phyloP scores from a whole-genome alignment of 768 basidiomycete genomes.

The Auriculariales sp. region DNA sequence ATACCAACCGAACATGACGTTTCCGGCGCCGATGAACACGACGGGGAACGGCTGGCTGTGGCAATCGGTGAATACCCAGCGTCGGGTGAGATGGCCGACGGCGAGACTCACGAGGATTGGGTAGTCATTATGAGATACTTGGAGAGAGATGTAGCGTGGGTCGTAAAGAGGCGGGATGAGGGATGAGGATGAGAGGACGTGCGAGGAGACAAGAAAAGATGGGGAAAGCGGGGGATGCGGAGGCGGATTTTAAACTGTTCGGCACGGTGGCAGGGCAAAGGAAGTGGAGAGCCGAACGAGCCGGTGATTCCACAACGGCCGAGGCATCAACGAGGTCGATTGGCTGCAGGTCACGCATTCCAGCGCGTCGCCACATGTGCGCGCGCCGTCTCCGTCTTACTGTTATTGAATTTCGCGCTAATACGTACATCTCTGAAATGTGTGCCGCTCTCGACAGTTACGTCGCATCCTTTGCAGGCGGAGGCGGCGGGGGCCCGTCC shows the following conservation, averaged over 20 bases:
- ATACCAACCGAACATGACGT: slow-evolving; percentile 86
- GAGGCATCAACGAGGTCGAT: too few relatives aligned
- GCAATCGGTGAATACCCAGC: slow-evolving; percentile 6
- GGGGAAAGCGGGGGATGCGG: background rate
- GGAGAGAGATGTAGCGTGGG: slow-evolving; percentile 6
- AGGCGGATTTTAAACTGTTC: background rate
- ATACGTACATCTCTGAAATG: slow-evolving; percentile 1
- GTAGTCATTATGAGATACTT: background rate
- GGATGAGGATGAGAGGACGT: slow-evolving; percentile 2
- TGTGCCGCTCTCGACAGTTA: slow-evolving; percentile 1
- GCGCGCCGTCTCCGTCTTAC: background rate
- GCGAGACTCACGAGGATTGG: background rate
- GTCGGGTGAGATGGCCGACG: background rate
- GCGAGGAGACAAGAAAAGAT: slow-evolving; percentile 1
- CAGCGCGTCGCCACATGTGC: background rate
- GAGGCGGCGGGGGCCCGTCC: slow-evolving; percentile 5
- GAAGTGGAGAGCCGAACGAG: too few relatives aligned
- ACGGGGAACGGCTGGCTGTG: slow-evolving; percentile 73
- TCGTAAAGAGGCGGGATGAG: background rate
- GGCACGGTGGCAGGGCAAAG: too few relatives aligned
- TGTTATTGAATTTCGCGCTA: background rate
- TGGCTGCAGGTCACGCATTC: too few relatives aligned
- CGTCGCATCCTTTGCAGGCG: slow-evolving; percentile 6
- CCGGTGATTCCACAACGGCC: too few relatives aligned
- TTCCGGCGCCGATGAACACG: slow-evolving; percentile 88